These are phyloP conservation scores for Trametes coccinea DNA, from an alignment of 768 basidiomycete genomes.

Conservation along the genomic window DNA sequence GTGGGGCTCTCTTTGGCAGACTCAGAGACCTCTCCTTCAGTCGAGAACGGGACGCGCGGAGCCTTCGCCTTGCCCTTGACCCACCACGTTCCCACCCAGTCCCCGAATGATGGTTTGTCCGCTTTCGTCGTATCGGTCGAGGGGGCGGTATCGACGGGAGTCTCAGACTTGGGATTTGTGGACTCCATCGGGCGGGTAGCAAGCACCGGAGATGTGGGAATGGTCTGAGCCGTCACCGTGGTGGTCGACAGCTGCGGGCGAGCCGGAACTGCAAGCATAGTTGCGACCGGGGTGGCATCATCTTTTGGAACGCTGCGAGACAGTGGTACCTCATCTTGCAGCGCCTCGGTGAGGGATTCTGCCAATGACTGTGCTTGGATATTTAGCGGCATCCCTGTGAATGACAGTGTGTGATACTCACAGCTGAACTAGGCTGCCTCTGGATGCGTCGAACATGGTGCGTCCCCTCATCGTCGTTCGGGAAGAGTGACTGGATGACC, in stretches of 20 bases:
- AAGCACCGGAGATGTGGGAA: constrained; percentile 4
- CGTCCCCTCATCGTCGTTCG: constrained; percentile 43
- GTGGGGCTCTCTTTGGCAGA: constrained; percentile 11
- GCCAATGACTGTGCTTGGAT: constrained; percentile 40
- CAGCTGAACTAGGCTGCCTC: constrained; percentile 59
- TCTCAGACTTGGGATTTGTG: constrained; percentile 1
- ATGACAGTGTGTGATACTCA: constrained; percentile 34
- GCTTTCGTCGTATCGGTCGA: constrained; percentile 22
- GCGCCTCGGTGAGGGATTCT: constrained; percentile 48
- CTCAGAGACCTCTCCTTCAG: not conserved
- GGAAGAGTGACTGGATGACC: constrained; percentile 66
- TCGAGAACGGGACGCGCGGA: constrained; percentile 1
- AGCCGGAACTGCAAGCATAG: constrained; percentile 3
- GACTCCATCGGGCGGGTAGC: not conserved
- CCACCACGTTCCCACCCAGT: constrained; percentile 83
- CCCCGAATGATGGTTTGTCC: constrained; percentile 49
- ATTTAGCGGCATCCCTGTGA: not conserved
- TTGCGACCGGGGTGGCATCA: constrained; percentile 17
- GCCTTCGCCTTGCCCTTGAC: constrained; percentile 44
- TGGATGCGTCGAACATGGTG: constrained; percentile 44
- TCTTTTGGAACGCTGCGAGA: constrained; percentile 32
- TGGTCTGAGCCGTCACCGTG: constrained; percentile 4
- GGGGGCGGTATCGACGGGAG: not conserved
- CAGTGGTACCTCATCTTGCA: constrained; percentile 50
- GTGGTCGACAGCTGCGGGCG: constrained; percentile 10